Conservation (phyloP, 164 flowering plant species). For the Tetrastigma voinierianum region DNA sequence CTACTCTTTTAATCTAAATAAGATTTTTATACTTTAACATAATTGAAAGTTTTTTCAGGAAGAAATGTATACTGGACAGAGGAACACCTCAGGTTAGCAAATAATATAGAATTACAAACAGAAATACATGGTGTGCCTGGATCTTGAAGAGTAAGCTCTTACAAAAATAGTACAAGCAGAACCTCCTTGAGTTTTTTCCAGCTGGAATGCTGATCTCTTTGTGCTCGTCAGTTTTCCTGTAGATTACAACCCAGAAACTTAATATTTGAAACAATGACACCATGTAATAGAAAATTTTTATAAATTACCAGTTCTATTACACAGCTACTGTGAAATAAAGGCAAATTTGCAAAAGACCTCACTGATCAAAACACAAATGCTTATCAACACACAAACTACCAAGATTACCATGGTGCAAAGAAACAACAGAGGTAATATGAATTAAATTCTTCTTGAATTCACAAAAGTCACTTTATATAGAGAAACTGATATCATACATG, state of each 20-base stretch:
- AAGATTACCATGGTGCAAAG: neutral
- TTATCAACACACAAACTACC: neutral
- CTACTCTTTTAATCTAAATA: too few species aligned
- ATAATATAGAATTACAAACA: neutral
- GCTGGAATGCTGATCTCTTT: constrained; percentile 75
- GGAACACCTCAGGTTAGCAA: neutral
- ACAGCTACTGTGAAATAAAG: constrained; percentile 89
- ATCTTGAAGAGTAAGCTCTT: neutral
- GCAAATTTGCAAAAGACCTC: constrained; percentile 90
- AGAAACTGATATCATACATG: neutral
- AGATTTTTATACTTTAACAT: neutral
- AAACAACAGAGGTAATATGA: neutral
- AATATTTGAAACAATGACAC: neutral
- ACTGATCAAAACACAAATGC: constrained; percentile 34
- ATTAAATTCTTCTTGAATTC: neutral
- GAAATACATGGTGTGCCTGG: neutral
- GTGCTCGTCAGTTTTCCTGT: constrained; percentile 68
- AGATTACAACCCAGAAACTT: constrained; percentile 10
- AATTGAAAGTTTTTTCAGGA: neutral
- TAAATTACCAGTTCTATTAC: constrained; percentile 49
- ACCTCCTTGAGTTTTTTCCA: constrained; percentile 90
- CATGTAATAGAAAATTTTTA: neutral
- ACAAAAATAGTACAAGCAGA: constrained; percentile 14
- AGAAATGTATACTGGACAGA: neutral
- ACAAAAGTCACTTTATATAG: neutral